Evolutionary conservation across 2,329 filamentous ascomycete species (phyloP).

Genomic region (Bimuria novae-zelandiae): DNA sequence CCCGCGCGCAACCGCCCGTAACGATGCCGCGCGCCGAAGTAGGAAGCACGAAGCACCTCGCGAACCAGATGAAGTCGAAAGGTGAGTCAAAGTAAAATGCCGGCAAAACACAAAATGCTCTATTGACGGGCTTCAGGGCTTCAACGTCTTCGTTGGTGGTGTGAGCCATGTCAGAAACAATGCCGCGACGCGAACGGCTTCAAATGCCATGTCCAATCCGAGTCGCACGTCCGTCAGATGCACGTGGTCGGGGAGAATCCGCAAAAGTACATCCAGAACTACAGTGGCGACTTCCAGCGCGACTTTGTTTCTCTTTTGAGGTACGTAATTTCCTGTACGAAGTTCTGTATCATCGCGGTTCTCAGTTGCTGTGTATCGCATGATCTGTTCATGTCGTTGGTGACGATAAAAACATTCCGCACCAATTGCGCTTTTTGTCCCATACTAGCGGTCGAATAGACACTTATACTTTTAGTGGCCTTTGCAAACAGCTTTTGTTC

Average conservation of each 20-base stretch:
- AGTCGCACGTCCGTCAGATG: constrained; percentile 90
- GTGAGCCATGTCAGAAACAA: constrained; percentile 75
- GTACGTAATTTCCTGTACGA: too few species aligned
- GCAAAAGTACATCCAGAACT: constrained; percentile 81
- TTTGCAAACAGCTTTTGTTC: too few species aligned
- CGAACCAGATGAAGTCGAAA: constrained; percentile 82
- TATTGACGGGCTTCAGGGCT: too few species aligned
- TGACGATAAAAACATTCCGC: too few species aligned
- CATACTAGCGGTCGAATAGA: too few species aligned
- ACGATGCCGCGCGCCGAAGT: constrained; percentile 89
- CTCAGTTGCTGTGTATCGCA: too few species aligned
- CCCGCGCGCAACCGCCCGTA: constrained; percentile 12
- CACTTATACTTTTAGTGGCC: too few species aligned
- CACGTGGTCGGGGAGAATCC: constrained; percentile 85
- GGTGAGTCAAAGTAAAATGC: too few species aligned
- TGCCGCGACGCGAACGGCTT: constrained; percentile 79
- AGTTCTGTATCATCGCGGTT: too few species aligned
- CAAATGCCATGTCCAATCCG: constrained; percentile 75
- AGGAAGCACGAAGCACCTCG: constrained; percentile 86
- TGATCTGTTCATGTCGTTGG: too few species aligned
- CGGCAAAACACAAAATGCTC: too few species aligned
- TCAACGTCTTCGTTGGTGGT: constrained; percentile 88
- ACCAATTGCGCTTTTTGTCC: too few species aligned
- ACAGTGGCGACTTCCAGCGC: constrained; percentile 76
- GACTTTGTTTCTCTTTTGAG: constrained; percentile 79